phyloP scores from a whole-genome alignment of 2,329 filamentous ascomycete genomes.

The Colletotrichum sp. region DNA sequence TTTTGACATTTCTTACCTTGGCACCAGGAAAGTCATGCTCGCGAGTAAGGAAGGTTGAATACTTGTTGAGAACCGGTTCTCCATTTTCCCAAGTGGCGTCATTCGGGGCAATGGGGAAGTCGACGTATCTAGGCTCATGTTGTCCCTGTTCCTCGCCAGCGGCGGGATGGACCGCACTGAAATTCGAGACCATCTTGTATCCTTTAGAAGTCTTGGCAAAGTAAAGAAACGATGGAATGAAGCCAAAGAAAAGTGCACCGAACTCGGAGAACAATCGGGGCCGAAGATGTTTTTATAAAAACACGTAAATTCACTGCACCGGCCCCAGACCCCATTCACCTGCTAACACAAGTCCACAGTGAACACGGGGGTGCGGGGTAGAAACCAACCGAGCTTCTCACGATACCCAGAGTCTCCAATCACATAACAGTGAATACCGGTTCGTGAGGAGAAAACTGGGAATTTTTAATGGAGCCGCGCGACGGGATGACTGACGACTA shows the following conservation, averaged over 20 bases:
- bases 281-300: neutral
- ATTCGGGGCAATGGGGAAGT: neutral
- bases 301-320: neutral
- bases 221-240: neutral
- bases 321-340: neutral
- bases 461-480: neutral
- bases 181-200: neutral
- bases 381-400: neutral
- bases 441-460: neutral
- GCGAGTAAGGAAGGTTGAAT: neutral
- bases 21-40: conserved; percentile 5
- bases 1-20: neutral
- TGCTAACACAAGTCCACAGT: neutral
- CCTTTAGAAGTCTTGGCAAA: neutral
- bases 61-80: neutral
- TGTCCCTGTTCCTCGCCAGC: neutral
- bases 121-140: neutral
- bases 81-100: conserved; percentile 6
- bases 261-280: neutral
- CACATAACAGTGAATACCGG: neutral
- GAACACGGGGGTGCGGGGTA: neutral
- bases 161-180: neutral
- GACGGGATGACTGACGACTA: neutral
- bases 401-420: neutral
- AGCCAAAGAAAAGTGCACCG: neutral